phyloP scores from a whole-genome alignment of 371 early-diverging fungal genomes.

The Mortierella sp. region DNA sequence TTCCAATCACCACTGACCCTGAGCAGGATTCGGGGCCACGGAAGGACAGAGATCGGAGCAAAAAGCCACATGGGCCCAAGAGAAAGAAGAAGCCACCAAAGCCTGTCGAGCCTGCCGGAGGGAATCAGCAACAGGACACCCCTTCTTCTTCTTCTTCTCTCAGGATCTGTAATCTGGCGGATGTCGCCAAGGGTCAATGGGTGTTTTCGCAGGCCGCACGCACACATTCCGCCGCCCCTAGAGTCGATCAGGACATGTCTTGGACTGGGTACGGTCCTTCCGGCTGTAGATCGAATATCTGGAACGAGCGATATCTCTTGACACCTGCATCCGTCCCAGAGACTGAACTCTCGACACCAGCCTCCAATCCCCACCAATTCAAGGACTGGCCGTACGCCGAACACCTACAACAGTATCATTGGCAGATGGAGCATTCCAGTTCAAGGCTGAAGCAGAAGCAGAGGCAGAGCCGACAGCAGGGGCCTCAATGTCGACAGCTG shows the following conservation, averaged over 20 bases:
- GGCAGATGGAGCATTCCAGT: slow-evolving; percentile 12
- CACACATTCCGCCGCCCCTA: not conserved
- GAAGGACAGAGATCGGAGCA: slow-evolving; percentile 21
- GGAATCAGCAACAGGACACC: not conserved
- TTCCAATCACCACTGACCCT: not conserved
- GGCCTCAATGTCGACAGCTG: slow-evolving; percentile 27
- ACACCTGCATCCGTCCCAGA: slow-evolving; percentile 15
- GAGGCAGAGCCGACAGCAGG: not conserved
- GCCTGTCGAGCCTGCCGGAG: not conserved
- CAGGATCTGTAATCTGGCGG: slow-evolving; percentile 41
- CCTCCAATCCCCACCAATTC: not conserved
- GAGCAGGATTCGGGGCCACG: slow-evolving; percentile 28
- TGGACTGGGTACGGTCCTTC: slow-evolving; percentile 49
- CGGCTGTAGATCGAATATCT: slow-evolving; percentile 42
- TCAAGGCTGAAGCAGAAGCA: not conserved
- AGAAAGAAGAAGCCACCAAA: not conserved
- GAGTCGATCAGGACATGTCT: slow-evolving; percentile 12
- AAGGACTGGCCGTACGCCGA: slow-evolving; percentile 22
- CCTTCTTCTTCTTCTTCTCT: not conserved
- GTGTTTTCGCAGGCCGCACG: not conserved
- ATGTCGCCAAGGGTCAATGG: slow-evolving; percentile 37
- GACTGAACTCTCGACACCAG: not conserved
- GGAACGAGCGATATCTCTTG: slow-evolving; percentile 52
- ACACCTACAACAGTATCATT: slow-evolving; percentile 16
- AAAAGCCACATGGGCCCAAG: slow-evolving; percentile 20